Evolutionary conservation across 331 rosid species (phyloP).

Genomic region (Phaseolus coccineus): DNA sequence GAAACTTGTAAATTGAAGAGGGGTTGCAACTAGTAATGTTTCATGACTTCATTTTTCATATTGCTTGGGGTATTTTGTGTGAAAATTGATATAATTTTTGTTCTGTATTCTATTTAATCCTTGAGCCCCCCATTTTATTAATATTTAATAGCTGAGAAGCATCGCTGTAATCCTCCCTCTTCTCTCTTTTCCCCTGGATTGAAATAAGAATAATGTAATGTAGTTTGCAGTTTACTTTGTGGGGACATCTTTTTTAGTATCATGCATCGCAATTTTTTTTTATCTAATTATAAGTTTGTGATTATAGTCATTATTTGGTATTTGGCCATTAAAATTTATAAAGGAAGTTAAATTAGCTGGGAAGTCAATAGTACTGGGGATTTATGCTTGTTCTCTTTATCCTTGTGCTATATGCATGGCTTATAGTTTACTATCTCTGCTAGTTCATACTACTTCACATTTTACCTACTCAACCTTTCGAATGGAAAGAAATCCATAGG

Average conservation of each 20-base stretch:
- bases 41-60: not conserved
- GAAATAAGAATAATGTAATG: slow-evolving; percentile 16
- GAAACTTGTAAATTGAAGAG: slow-evolving; percentile 4
- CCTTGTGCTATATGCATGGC: not conserved
- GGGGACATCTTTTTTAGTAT: not conserved
- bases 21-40: slow-evolving; percentile 7
- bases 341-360: slow-evolving; percentile 9
- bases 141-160: not conserved
- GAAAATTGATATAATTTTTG: not conserved
- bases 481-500: not conserved
- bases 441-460: slow-evolving; percentile 26
- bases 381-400: slow-evolving; percentile 15
- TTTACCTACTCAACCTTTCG: not conserved
- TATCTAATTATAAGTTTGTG: slow-evolving; percentile 18
- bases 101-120: not conserved
- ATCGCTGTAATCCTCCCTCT: not conserved
- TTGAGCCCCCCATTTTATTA: not conserved
- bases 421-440: slow-evolving; percentile 4
- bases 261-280: not conserved
- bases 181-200: slow-evolving; percentile 3
- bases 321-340: not conserved
- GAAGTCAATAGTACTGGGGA: slow-evolving; percentile 9
- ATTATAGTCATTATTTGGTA: slow-evolving; percentile 14
- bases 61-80: not conserved
- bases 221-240: slow-evolving; percentile 1